Base-by-base conservation (phyloP, 495 filamentous ascomycete species). In the Stereocaulon alpinum region DNA sequence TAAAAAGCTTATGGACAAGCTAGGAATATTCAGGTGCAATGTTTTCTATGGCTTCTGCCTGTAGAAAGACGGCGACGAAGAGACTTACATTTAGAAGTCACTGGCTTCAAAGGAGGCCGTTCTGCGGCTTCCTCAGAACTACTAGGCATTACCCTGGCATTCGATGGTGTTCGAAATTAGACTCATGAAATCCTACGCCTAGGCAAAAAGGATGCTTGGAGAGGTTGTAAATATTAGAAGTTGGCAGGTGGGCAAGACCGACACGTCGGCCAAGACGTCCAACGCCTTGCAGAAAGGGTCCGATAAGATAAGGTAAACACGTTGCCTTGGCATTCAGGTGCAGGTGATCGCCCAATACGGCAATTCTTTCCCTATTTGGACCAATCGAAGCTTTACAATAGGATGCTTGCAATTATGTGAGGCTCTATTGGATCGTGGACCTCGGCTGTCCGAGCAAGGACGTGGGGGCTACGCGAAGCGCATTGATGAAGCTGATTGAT, bases 51-150 rank as follows among this genome's bases (percentile, higher is more conserved):
- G 6, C 11, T 37, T 52, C 49, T 37, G 29, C 30, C 49, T 52
- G 9, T 52, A 11, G 29, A 17, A 17, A 27, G 22, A 48, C 27
- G 40, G 45, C 6, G 30, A 40, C 6, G 42, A 20, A 41, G 5
- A 37, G 42, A 43, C 58, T 60, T 52, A 60, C 58, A 60, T 30
- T 47, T 60, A n/a, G 58, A 60, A 1, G 41, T 44, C 4, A 60
- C 22, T 1, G 58, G 58, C 14, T 60, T 60, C 22, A 55, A 24
- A 5, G 58, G 37, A 27, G 58, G 49, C 0, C 53, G 24, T 41
- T 55, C 58, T n/a, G 27, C 58, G 27, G 58, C 49, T 22, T 60
- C 40, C 54, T 60, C 24, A 37, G 40, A 29, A 37, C 32, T 20
- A 20, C 14, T 60, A 60, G 58, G 49, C 58, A 60, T 60, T 45